A percentile compares a stretch with the other conserved stretches of the same genome.
Evolutionary conservation across 192 early-diverging fungal genomes (phyloP).

Genomic region (Funneliformis geosporum): DNA sequence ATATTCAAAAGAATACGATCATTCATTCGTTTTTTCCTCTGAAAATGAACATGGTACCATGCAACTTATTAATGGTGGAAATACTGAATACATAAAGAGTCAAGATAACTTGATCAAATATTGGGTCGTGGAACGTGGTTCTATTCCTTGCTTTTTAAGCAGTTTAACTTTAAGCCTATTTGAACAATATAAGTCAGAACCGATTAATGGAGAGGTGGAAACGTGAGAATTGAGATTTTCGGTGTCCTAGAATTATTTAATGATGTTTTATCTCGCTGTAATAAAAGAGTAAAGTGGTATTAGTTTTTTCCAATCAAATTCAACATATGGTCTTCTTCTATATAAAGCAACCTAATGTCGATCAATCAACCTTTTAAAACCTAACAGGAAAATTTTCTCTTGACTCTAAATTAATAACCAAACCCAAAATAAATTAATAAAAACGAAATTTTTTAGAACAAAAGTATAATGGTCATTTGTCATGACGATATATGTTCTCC

Average conservation of each 20-base stretch:
- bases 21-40: constrained; percentile 74
- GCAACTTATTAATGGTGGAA: constrained; percentile 68
- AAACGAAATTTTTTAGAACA: too few relatives aligned
- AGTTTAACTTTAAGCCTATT: constrained; percentile 68
- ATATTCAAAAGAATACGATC: constrained; percentile 60
- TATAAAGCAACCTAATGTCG: too few relatives aligned
- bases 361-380: too few relatives aligned
- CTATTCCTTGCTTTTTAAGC: constrained; percentile 84
- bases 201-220: neutral
- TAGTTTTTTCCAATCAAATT: too few relatives aligned
- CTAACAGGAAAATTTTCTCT: too few relatives aligned
- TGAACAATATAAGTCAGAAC: constrained; percentile 39
- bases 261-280: too few relatives aligned
- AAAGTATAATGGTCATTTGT: too few relatives aligned
- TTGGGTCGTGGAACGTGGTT: constrained; percentile 69
- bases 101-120: constrained; percentile 57
- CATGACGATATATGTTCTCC: too few relatives aligned
- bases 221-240: neutral
- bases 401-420: too few relatives aligned
- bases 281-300: too few relatives aligned
- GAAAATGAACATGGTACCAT: constrained; percentile 68
- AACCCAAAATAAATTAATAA: too few relatives aligned
- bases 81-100: constrained; percentile 59
- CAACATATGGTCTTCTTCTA: neutral
- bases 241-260: neutral